A percentile compares a stretch with the other conserved stretches of the same genome.
Conservation (phyloP, 139 green algal species). For the Astrephomene gubernaculifera region DNA sequence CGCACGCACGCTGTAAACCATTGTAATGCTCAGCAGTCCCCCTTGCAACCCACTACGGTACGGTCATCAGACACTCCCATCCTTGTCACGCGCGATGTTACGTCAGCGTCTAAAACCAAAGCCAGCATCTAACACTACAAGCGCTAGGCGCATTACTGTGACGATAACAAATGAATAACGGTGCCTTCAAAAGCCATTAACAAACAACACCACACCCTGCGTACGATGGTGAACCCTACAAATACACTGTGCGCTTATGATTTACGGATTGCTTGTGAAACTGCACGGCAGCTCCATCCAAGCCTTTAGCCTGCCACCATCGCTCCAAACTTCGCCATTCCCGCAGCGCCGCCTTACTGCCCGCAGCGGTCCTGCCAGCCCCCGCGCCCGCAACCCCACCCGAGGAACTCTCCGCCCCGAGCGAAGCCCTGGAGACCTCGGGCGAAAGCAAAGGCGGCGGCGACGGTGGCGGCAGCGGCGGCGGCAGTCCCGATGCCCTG, state of each 20-base stretch:
- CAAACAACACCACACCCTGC: too few species aligned
- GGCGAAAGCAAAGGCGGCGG: neutral
- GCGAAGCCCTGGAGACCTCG: neutral
- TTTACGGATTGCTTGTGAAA: neutral
- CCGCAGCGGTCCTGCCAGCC: neutral
- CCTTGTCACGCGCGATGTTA: too few species aligned
- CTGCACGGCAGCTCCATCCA: slow-evolving; percentile 20
- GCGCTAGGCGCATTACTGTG: too few species aligned
- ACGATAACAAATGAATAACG: too few species aligned
- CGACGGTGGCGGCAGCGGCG: neutral
- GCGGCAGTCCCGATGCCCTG: neutral
- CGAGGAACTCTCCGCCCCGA: neutral
- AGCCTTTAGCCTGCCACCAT: slow-evolving; percentile 37
- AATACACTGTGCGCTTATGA: neutral
- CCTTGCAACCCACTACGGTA: too few species aligned
- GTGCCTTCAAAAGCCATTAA: too few species aligned
- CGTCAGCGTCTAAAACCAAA: too few species aligned
- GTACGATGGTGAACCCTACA: too few species aligned
- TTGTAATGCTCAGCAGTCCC: too few species aligned
- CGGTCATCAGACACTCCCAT: too few species aligned
- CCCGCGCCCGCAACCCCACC: neutral
- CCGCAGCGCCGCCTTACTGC: neutral
- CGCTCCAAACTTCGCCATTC: slow-evolving; percentile 31
- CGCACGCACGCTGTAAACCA: too few species aligned
- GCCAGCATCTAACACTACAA: too few species aligned